These are phyloP conservation scores for Leccinum imitatum DNA, from an alignment of 768 basidiomycete species.

Conservation along the genomic window DNA sequence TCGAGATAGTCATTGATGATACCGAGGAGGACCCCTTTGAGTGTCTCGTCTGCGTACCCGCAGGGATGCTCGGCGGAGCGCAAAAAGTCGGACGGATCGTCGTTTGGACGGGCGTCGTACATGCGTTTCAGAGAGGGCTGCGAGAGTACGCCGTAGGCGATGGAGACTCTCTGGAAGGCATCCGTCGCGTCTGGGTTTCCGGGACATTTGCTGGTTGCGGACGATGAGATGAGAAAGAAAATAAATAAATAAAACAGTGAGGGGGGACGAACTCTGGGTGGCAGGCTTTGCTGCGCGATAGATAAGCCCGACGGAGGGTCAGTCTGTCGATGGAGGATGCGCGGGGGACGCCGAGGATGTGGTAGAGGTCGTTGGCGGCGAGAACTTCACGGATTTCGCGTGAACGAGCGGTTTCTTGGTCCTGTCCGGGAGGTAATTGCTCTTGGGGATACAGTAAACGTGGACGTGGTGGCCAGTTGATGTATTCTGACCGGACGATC, in stretches of 20 bases:
- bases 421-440: conserved; percentile 4
- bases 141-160: conserved; percentile 80
- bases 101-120: conserved; percentile 61
- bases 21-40: conserved; percentile 68
- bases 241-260: background rate
- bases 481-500: conserved; percentile 22
- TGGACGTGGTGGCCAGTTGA: conserved; percentile 29
- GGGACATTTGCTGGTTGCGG: conserved; percentile 70
- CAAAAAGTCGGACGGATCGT: conserved; percentile 49
- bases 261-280: conserved; percentile 78
- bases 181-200: conserved; percentile 69
- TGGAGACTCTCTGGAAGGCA: conserved; percentile 84
- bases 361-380: conserved; percentile 64
- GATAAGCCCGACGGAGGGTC: conserved; percentile 71
- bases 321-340: conserved; percentile 53
- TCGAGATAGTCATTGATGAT: conserved; percentile 83
- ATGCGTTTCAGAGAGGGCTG: conserved; percentile 63
- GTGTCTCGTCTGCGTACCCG: conserved; percentile 73
- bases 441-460: conserved; percentile 12
- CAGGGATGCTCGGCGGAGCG: conserved; percentile 45
- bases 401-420: conserved; percentile 12
- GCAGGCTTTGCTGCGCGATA: conserved; percentile 70
- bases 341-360: conserved; percentile 64
- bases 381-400: conserved; percentile 47
- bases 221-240: conserved; percentile 2